Evolutionary conservation across 495 filamentous ascomycete species (phyloP).

Genomic region (Penicillium parvum): DNA sequence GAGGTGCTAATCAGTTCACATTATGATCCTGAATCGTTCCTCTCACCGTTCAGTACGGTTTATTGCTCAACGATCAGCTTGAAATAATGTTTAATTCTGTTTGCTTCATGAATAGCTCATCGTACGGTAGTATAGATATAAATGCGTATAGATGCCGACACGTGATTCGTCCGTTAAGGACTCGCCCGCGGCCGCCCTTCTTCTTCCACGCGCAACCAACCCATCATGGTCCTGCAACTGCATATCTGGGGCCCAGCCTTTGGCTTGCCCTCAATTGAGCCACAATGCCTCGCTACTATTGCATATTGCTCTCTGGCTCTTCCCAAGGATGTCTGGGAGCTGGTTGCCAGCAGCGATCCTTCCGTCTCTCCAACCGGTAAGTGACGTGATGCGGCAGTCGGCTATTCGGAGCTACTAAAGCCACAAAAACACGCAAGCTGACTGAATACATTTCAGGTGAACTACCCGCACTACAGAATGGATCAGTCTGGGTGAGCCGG

Average conservation of each 20-base stretch:
- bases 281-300: constrained; percentile 78
- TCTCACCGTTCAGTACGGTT: too few relatives aligned
- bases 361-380: constrained; percentile 71
- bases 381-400: constrained; percentile 30
- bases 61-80: too few relatives aligned
- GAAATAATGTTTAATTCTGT: too few relatives aligned
- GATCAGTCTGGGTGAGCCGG: constrained; percentile 58
- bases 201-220: constrained; percentile 19
- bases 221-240: constrained; percentile 64
- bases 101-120: too few relatives aligned
- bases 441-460: constrained; percentile 47
- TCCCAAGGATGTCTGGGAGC: constrained; percentile 59
- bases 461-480: constrained; percentile 69
- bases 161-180: constrained; percentile 25
- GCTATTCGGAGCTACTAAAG: constrained; percentile 5
- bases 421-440: constrained; percentile 1
- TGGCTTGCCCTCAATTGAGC: constrained; percentile 79
- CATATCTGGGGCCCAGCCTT: constrained; percentile 92
- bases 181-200: constrained; percentile 11
- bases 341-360: constrained; percentile 72
- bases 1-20: too few relatives aligned
- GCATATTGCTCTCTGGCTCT: constrained; percentile 61
- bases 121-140: too few relatives aligned
- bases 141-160: constrained; percentile 9
- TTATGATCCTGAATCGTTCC: too few relatives aligned